A percentile compares a stretch with the other conserved stretches of the same genome.
phyloP scores from a whole-genome alignment of 768 basidiomycete genomes.

The Tephrocybe sp. region DNA sequence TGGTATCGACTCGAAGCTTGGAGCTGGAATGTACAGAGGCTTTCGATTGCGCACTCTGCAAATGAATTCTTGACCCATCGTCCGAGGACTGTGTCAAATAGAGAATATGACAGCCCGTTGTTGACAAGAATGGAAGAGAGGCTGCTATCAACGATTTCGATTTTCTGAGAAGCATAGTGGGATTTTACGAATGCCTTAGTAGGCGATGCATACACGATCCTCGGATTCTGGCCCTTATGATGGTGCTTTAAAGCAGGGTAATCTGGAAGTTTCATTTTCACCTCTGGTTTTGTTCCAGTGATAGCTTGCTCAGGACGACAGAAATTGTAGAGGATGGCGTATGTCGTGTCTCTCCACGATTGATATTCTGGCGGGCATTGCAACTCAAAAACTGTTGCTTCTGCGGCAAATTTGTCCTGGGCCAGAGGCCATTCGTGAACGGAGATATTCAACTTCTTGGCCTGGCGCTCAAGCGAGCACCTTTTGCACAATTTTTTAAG shows the following conservation, averaged over 20 bases:
- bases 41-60: constrained; percentile 10
- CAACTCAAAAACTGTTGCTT: constrained; percentile 40
- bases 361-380: constrained; percentile 34
- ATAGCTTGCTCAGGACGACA: constrained; percentile 14
- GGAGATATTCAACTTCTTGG: constrained; percentile 22
- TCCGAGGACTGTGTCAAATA: constrained; percentile 23
- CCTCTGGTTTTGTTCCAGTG: constrained; percentile 3
- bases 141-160: constrained; percentile 12
- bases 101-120: constrained; percentile 25
- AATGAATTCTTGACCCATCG: constrained; percentile 17
- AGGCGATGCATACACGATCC: constrained; percentile 34
- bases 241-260: constrained; percentile 3
- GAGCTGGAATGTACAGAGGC: constrained; percentile 28
- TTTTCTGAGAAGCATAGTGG: constrained; percentile 24
- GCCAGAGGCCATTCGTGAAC: constrained; percentile 50
- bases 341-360: constrained; percentile 43
- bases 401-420: constrained; percentile 10
- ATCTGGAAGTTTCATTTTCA: not conserved
- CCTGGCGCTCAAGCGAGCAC: constrained; percentile 21
- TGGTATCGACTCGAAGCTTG: constrained; percentile 25
- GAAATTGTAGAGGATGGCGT: constrained; percentile 33
- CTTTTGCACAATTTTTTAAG: constrained; percentile 19
- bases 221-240: constrained; percentile 4
- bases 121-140: constrained; percentile 21
- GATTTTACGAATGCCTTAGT: constrained; percentile 28